phyloP scores from a whole-genome alignment of 2,329 filamentous ascomycete species.

The Stenocarpella maydis region DNA sequence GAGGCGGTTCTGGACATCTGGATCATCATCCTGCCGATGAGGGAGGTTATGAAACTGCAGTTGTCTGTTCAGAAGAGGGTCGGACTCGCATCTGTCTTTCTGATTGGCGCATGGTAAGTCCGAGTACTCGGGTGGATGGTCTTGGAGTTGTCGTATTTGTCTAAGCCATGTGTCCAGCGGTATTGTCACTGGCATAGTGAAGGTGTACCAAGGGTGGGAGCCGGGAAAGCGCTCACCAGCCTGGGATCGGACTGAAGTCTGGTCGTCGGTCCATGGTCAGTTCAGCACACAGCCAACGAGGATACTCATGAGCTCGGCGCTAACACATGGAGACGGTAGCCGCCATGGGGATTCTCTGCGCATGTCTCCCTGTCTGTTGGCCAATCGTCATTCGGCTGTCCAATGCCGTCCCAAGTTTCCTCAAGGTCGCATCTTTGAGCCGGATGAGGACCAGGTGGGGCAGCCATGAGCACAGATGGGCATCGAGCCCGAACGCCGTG shows the following conservation, averaged over 20 bases:
- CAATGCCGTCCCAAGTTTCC: not conserved
- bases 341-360: constrained; percentile 22
- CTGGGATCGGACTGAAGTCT: constrained; percentile 24
- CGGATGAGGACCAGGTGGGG: not conserved
- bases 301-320: not conserved
- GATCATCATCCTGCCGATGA: constrained; percentile 23
- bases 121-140: not conserved
- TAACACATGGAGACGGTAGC: not conserved
- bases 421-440: not conserved
- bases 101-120: constrained; percentile 15
- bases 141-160: not conserved
- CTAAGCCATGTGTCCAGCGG: not conserved
- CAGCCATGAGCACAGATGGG: not conserved
- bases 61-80: constrained; percentile 17
- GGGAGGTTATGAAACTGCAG: constrained; percentile 17
- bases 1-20: constrained; percentile 24
- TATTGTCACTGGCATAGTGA: constrained; percentile 25
- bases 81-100: constrained; percentile 9
- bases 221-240: constrained; percentile 1
- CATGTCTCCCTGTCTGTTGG: constrained; percentile 27
- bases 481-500: not conserved
- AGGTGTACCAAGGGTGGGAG: constrained; percentile 12
- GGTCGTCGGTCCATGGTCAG: constrained; percentile 26
- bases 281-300: not conserved
- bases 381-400: constrained; percentile 4